Percentiles rank a stretch among this genome's conserved stretches.
Conservation (phyloP, 2,329 filamentous ascomycete genomes). For the Pseudocercospora macadamiae region DNA sequence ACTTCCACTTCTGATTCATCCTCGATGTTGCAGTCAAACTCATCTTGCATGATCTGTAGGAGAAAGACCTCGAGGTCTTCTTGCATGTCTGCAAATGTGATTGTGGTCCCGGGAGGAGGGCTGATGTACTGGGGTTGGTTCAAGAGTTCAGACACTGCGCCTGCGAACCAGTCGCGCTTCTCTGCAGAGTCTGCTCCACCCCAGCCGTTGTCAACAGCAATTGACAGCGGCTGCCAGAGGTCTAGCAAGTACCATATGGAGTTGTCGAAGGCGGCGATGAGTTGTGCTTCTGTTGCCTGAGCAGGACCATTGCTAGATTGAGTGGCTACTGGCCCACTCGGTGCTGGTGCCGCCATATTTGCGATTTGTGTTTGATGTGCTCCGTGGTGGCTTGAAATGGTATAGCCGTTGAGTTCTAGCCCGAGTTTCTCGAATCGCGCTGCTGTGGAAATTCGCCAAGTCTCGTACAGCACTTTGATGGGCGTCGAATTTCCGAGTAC, state of each 20-base stretch:
- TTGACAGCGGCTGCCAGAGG: constrained; percentile 83
- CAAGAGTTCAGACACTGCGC: constrained; percentile 81
- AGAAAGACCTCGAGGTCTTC: constrained; percentile 83
- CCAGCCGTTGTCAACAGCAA: constrained; percentile 86
- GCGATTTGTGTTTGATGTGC: neutral
- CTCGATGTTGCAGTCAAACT: constrained; percentile 91
- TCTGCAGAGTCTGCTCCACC: constrained; percentile 80
- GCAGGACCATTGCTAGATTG: neutral
- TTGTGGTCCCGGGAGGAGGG: neutral
- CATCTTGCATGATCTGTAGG: constrained; percentile 89
- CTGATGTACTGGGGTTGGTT: constrained; percentile 25
- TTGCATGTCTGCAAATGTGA: constrained; percentile 34
- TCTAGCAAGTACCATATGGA: constrained; percentile 82
- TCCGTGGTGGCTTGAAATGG: neutral
- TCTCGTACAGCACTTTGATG: no score
- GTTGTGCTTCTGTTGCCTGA: constrained; percentile 31
- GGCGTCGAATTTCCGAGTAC: no score
- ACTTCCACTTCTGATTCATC: constrained; percentile 81
- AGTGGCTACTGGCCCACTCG: constrained; percentile 6
- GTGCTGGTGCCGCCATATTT: constrained; percentile 21
- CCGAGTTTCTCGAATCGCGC: constrained; percentile 1
- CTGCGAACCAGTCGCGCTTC: constrained; percentile 96
- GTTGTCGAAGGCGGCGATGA: constrained; percentile 66
- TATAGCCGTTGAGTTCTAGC: neutral
- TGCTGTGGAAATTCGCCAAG: neutral